Percentiles rank a stretch among this genome's conserved stretches.
Evolutionary conservation across 441 rosid genomes (phyloP).

Genomic region (Bruguiera hainesii): DNA sequence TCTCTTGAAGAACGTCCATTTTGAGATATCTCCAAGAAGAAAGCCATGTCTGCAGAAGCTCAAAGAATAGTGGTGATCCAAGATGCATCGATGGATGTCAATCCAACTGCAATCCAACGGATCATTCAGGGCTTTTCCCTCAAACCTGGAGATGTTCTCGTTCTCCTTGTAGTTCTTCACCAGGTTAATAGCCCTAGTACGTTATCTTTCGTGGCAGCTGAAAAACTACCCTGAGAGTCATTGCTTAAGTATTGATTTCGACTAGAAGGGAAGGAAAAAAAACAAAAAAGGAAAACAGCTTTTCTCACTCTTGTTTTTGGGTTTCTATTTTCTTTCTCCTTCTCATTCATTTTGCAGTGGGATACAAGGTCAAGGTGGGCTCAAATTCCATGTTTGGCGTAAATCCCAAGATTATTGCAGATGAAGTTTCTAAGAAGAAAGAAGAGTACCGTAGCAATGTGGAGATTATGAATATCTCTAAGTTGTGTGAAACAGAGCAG

Average conservation of each 20-base stretch:
- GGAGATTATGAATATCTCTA: slow-evolving; percentile 32
- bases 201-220: slow-evolving; percentile 40
- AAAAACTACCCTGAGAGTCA: slow-evolving; percentile 26
- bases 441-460: slow-evolving; percentile 36
- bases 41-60: slow-evolving; percentile 28
- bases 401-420: slow-evolving; percentile 35
- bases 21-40: slow-evolving; percentile 2
- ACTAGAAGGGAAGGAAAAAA: not conserved
- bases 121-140: slow-evolving; percentile 36
- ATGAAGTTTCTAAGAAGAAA: slow-evolving; percentile 39
- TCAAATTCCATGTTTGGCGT: slow-evolving; percentile 40
- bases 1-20: not conserved
- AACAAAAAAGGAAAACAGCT: not conserved
- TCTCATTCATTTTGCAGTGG: slow-evolving; percentile 37
- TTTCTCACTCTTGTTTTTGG: not conserved
- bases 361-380: slow-evolving; percentile 42
- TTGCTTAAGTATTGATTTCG: not conserved
- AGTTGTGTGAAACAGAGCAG: slow-evolving; percentile 32
- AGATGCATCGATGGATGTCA: slow-evolving; percentile 46
- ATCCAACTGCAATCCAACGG: slow-evolving; percentile 31
- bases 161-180: slow-evolving; percentile 43
- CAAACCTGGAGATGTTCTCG: slow-evolving; percentile 46
- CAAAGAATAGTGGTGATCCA: slow-evolving; percentile 55
- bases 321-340: not conserved
- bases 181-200: slow-evolving; percentile 54